Evolutionary conservation across 2,329 filamentous ascomycete genomes (phyloP).

Genomic region (Arthroderma sp.): DNA sequence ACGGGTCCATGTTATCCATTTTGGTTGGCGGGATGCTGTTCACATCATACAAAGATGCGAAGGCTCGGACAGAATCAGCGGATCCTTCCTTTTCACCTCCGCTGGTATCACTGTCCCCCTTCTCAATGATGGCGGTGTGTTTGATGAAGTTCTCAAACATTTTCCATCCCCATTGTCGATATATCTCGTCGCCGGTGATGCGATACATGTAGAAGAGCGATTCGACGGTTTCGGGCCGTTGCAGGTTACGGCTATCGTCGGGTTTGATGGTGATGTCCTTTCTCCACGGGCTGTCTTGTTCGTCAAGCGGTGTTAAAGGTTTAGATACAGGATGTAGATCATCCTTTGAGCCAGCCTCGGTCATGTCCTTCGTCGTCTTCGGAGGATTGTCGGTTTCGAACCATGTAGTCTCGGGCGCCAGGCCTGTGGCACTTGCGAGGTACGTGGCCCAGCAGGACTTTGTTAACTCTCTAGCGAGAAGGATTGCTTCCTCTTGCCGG

Average conservation of each 20-base stretch:
- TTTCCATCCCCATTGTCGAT: constrained; percentile 95
- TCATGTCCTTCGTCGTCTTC: constrained; percentile 30
- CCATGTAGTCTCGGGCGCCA: constrained; percentile 90
- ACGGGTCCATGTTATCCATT: constrained; percentile 95
- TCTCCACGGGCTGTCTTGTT: constrained; percentile 44
- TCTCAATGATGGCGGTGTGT: constrained; percentile 62
- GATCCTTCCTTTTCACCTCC: background rate
- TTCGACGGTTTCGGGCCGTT: constrained; percentile 93
- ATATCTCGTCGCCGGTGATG: constrained; percentile 78
- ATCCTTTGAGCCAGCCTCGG: background rate
- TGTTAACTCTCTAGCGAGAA: constrained; percentile 76
- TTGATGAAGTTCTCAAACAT: constrained; percentile 91
- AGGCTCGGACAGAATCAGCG: constrained; percentile 41
- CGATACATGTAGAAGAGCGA: constrained; percentile 97
- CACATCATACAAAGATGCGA: constrained; percentile 68
- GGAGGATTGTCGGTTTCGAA: constrained; percentile 66
- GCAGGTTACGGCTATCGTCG: constrained; percentile 84
- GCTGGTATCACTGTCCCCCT: background rate
- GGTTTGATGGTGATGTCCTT: constrained; percentile 66
- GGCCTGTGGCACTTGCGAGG: constrained; percentile 71
- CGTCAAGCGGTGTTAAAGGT: constrained; percentile 19
- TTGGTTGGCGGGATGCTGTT: constrained; percentile 53
- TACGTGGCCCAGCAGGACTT: constrained; percentile 99
- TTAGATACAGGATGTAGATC: constrained; percentile 20
- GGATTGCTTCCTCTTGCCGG: constrained; percentile 74